Evolutionary conservation across 768 basidiomycete genomes (phyloP).

Genomic region (Boletus edulis): DNA sequence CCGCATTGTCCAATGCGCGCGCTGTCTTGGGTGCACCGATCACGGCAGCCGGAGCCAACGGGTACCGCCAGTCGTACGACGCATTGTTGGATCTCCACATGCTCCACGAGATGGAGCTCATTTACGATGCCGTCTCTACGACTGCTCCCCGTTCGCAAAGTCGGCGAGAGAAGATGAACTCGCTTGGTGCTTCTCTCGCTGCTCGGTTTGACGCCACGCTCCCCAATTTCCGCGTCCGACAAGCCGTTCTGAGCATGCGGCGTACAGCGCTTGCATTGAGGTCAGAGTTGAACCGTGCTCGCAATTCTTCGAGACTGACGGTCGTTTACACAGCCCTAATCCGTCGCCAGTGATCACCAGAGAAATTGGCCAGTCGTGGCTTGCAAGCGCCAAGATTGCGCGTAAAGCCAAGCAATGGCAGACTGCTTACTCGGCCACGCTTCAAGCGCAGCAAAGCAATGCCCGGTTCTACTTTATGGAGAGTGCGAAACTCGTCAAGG

Average conservation of each 20-base stretch:
- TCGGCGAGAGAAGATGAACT: slow-evolving; percentile 40
- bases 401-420: slow-evolving; percentile 94
- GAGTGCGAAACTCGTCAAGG: slow-evolving; percentile 82
- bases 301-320: slow-evolving; percentile 7
- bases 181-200: slow-evolving; percentile 41
- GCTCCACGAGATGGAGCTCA: slow-evolving; percentile 79
- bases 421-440: slow-evolving; percentile 92
- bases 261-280: slow-evolving; percentile 75
- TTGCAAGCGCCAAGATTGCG: slow-evolving; percentile 92
- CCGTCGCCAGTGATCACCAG: slow-evolving; percentile 40
- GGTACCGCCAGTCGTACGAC: slow-evolving; percentile 87
- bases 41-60: slow-evolving; percentile 72
- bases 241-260: slow-evolving; percentile 87
- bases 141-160: slow-evolving; percentile 40
- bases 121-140: slow-evolving; percentile 43
- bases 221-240: slow-evolving; percentile 85
- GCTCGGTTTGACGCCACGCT: slow-evolving; percentile 72
- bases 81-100: slow-evolving; percentile 82
- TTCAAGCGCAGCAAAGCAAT: slow-evolving; percentile 79
- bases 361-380: slow-evolving; percentile 84
- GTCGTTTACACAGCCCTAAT: slow-evolving; percentile 2
- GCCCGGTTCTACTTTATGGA: slow-evolving; percentile 83
- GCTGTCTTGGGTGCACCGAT: slow-evolving; percentile 75
- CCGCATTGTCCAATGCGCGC: slow-evolving; percentile 63
- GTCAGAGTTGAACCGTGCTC: slow-evolving; percentile 40